A percentile compares a stretch with the other conserved stretches of the same genome.
Evolutionary conservation across 345 rosid species (phyloP).

Genomic region (Camelina laxa): DNA sequence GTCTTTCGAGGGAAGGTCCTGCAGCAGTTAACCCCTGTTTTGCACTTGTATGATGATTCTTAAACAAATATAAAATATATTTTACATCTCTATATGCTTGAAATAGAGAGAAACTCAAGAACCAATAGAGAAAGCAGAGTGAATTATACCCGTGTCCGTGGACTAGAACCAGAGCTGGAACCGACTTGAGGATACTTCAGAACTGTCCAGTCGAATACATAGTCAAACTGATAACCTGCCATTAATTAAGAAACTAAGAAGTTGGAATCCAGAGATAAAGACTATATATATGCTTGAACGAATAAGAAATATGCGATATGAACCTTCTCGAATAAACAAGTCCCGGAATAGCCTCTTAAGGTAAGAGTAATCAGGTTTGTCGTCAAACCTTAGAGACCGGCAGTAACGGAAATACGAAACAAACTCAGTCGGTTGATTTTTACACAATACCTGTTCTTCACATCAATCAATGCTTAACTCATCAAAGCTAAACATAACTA

Average conservation of each 20-base stretch:
- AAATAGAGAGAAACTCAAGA: not conserved
- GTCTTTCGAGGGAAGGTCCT: constrained; percentile 56
- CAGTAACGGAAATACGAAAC: constrained; percentile 76
- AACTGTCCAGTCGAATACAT: constrained; percentile 82
- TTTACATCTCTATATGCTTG: not conserved
- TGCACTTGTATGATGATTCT: constrained; percentile 51
- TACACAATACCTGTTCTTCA: constrained; percentile 65
- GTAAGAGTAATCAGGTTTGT: constrained; percentile 85
- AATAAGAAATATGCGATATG: not conserved
- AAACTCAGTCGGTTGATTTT: constrained; percentile 70
- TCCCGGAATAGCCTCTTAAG: constrained; percentile 86
- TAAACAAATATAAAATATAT: not conserved
- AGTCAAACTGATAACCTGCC: constrained; percentile 78
- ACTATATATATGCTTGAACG: not conserved
- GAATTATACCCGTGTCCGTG: constrained; percentile 55
- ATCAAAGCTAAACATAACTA: constrained; percentile 1
- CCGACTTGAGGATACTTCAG: constrained; percentile 70
- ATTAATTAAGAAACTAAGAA: not conserved
- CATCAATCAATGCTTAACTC: not conserved
- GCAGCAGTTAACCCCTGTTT: constrained; percentile 47
- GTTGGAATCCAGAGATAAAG: not conserved
- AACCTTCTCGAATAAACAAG: constrained; percentile 83
- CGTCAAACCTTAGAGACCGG: constrained; percentile 77
- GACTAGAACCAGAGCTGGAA: constrained; percentile 66
- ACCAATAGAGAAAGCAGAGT: not conserved